Percentiles rank a stretch among this genome's conserved stretches.
Evolutionary conservation across 495 filamentous ascomycete species (phyloP).

Genomic region (Neurospora terricola): DNA sequence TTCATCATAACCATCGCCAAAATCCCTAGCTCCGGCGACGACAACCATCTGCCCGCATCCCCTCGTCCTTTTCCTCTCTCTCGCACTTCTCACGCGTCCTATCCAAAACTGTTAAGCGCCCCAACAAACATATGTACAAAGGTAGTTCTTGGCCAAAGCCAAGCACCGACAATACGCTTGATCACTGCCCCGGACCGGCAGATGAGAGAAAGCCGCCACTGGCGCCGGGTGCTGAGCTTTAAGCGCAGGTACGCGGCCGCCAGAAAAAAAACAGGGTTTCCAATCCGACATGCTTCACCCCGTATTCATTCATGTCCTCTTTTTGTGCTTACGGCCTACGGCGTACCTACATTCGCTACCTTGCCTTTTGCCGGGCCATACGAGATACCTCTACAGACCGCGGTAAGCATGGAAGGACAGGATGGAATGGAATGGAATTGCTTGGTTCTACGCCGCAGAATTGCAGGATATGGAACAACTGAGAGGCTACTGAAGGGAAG

Average conservation of each 20-base stretch:
- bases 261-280: neutral
- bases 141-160: neutral
- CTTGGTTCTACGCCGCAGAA: neutral
- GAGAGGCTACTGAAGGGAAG: neutral
- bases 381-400: neutral
- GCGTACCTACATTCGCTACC: neutral
- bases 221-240: neutral
- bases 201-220: neutral
- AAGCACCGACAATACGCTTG: neutral
- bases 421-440: neutral
- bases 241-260: neutral
- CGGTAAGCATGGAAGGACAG: neutral
- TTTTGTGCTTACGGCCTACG: neutral
- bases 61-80: neutral
- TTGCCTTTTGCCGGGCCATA: neutral
- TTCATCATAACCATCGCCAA: neutral
- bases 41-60: neutral
- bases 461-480: neutral
- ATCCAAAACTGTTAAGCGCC: neutral
- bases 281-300: neutral
- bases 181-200: neutral
- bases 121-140: neutral
- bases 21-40: neutral
- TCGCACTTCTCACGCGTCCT: neutral
- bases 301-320: neutral